These are phyloP conservation scores for Quercus variabilis DNA, from an alignment of 306 rosid species.

Conservation along the genomic window DNA sequence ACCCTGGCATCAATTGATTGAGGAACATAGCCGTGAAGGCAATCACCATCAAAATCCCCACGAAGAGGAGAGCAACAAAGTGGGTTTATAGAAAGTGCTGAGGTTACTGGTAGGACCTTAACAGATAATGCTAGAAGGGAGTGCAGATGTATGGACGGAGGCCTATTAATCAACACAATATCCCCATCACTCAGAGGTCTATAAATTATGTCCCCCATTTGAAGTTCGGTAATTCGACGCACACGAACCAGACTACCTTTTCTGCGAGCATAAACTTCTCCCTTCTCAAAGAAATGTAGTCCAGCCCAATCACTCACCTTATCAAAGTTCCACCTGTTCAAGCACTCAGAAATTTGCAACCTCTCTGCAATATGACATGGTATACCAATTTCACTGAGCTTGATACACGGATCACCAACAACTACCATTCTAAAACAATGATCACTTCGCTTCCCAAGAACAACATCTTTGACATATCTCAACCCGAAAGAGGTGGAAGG, in stretches of 20 bases:
- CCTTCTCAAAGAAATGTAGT: slow-evolving; percentile 59
- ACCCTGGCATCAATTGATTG: slow-evolving; percentile 72
- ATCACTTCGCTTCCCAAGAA: slow-evolving; percentile 90
- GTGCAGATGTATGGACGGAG: slow-evolving; percentile 96
- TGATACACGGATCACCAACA: slow-evolving; percentile 87
- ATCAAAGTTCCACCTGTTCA: slow-evolving; percentile 64
- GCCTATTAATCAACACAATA: slow-evolving; percentile 77
- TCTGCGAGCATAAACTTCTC: slow-evolving; percentile 55
- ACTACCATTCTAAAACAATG: slow-evolving; percentile 78
- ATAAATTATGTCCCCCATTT: slow-evolving; percentile 64
- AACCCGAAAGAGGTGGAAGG: slow-evolving; percentile 74
- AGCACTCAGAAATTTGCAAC: slow-evolving; percentile 59
- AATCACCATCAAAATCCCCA: slow-evolving; percentile 98
- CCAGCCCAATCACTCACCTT: slow-evolving; percentile 47
- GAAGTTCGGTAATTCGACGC: slow-evolving; percentile 41
- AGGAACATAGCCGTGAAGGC: slow-evolving; percentile 92
- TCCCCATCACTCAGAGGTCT: slow-evolving; percentile 82
- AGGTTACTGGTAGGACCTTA: slow-evolving; percentile 66
- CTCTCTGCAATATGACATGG: slow-evolving; percentile 83
- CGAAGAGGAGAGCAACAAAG: slow-evolving; percentile 90
- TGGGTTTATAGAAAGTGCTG: slow-evolving; percentile 79
- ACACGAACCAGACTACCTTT: slow-evolving; percentile 43
- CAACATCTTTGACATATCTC: slow-evolving; percentile 93
- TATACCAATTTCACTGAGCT: slow-evolving; percentile 75
- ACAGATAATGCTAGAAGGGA: slow-evolving; percentile 67